phyloP scores from a whole-genome alignment of 1,284 basidiomycete species.

The Microbotryomycetes sp. region DNA sequence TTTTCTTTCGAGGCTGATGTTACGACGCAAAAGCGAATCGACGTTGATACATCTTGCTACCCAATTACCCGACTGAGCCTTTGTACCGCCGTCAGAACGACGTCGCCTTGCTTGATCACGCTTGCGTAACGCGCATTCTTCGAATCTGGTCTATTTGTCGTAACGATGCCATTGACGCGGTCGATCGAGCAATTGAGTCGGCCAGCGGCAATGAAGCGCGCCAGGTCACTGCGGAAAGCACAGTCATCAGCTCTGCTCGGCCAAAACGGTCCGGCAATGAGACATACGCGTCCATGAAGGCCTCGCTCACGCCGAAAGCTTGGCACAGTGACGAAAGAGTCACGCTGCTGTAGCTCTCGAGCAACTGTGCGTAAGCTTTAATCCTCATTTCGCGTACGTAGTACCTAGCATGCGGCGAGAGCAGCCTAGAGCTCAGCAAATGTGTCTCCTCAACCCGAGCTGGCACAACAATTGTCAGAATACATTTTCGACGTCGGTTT shows the following conservation, averaged over 20 bases:
- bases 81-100: slow-evolving; percentile 58
- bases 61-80: slow-evolving; percentile 38
- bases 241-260: neutral
- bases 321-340: slow-evolving; percentile 78
- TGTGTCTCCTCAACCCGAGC: slow-evolving; percentile 81
- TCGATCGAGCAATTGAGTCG: slow-evolving; percentile 86
- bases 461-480: no score
- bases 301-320: slow-evolving; percentile 83
- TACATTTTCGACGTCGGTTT: neutral
- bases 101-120: slow-evolving; percentile 78
- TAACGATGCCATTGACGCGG: slow-evolving; percentile 86
- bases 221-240: slow-evolving; percentile 60
- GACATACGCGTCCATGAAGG: slow-evolving; percentile 76
- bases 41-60: no score
- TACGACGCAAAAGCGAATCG: no score
- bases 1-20: no score
- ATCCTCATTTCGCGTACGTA: slow-evolving; percentile 97
- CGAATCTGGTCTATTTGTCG: slow-evolving; percentile 74
- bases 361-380: slow-evolving; percentile 81
- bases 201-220: slow-evolving; percentile 85
- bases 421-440: slow-evolving; percentile 75
- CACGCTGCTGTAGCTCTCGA: slow-evolving; percentile 84
- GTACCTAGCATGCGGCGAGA: slow-evolving; percentile 78
- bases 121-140: slow-evolving; percentile 89
- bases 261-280: no score